A percentile compares a stretch with the other conserved stretches of the same genome.
Conservation (phyloP, 2,329 filamentous ascomycete species). For the Calycina marina region DNA sequence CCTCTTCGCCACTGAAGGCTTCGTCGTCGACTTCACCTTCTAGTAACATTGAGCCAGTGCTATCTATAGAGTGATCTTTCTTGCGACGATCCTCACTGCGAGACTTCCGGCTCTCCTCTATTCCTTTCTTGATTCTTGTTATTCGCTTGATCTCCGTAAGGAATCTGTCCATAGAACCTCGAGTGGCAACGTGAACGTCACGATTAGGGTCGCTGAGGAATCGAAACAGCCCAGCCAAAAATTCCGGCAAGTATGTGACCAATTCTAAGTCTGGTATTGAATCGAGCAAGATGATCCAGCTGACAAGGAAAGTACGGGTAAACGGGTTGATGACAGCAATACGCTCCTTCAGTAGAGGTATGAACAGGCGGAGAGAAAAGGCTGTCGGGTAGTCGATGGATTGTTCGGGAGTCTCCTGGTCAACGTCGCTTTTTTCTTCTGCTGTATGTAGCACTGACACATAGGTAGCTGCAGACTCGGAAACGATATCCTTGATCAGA, state of each 20-base stretch:
- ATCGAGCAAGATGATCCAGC: slow-evolving; percentile 88
- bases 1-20: slow-evolving; percentile 40
- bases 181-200: slow-evolving; percentile 90
- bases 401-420: slow-evolving; percentile 30
- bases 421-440: slow-evolving; percentile 33
- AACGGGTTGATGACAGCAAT: slow-evolving; percentile 93
- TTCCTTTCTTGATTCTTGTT: slow-evolving; percentile 78
- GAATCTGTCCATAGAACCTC: slow-evolving; percentile 78
- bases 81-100: slow-evolving; percentile 42
- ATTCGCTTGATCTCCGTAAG: slow-evolving; percentile 90
- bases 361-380: slow-evolving; percentile 82
- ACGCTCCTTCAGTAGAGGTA: slow-evolving; percentile 83
- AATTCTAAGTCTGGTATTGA: slow-evolving; percentile 95
- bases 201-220: slow-evolving; percentile 84
- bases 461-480: slow-evolving; percentile 88
- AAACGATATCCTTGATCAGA: slow-evolving; percentile 89
- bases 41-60: slow-evolving; percentile 32
- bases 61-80: slow-evolving; percentile 55
- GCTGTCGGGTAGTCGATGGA: slow-evolving; percentile 56
- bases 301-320: slow-evolving; percentile 85
- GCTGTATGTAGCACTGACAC: slow-evolving; percentile 69
- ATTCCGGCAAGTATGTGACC: slow-evolving; percentile 82
- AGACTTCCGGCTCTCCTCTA: slow-evolving; percentile 70
- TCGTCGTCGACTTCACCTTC: slow-evolving; percentile 48
- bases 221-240: slow-evolving; percentile 75